Evolutionary conservation across 1,139 yeast genomes (phyloP).

Genomic region (Arxiozyma heterogenica): DNA sequence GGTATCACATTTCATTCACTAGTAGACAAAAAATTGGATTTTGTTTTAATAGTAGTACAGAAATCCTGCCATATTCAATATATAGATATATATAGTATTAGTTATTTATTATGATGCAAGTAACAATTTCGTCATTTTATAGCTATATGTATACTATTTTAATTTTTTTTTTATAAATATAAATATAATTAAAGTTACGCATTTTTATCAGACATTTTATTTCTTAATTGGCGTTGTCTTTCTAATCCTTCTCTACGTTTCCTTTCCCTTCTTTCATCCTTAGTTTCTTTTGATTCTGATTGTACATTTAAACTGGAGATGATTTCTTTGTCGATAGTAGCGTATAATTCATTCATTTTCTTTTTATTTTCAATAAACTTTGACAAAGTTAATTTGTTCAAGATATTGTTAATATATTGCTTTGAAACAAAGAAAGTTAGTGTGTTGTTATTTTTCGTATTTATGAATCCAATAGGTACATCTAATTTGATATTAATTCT

Average conservation of each 20-base stretch:
- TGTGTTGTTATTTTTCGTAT: constrained; percentile 24
- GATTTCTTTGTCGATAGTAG: constrained; percentile 35
- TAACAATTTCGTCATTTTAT: background rate
- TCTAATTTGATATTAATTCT: constrained; percentile 58
- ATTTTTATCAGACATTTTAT: background rate
- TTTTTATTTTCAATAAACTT: constrained; percentile 55
- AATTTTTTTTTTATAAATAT: background rate
- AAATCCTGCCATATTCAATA: too few species aligned
- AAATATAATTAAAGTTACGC: background rate
- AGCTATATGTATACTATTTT: background rate
- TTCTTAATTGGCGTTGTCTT: constrained; percentile 30
- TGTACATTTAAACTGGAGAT: constrained; percentile 6
- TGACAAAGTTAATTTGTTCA: constrained; percentile 45
- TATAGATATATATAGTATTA: too few species aligned
- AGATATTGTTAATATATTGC: constrained; percentile 37
- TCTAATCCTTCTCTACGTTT: constrained; percentile 55
- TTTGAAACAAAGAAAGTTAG: constrained; percentile 40
- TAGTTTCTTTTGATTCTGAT: constrained; percentile 30
- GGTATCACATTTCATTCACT: too few species aligned
- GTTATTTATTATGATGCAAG: too few species aligned
- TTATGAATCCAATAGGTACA: constrained; percentile 57
- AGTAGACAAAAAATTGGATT: too few species aligned
- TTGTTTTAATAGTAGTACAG: too few species aligned
- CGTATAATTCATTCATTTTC: constrained; percentile 43
- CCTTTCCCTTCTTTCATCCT: constrained; percentile 52